Evolutionary conservation across 1,284 basidiomycete genomes (phyloP).

Genomic region (Pterula multifida): DNA sequence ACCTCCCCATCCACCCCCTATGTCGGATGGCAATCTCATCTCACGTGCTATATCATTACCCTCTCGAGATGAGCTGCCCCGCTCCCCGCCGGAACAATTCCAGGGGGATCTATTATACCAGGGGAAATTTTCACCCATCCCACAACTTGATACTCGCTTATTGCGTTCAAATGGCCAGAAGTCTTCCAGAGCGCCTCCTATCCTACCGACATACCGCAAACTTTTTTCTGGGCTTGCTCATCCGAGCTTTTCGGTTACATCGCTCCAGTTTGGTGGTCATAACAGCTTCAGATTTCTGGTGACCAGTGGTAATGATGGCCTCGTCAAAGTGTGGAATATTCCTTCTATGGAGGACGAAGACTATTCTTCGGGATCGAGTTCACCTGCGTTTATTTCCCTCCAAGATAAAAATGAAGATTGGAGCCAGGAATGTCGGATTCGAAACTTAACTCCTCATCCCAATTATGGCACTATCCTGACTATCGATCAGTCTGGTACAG

Average conservation of each 20-base stretch:
- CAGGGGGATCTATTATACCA: no score
- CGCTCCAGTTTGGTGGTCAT: slow-evolving; percentile 67
- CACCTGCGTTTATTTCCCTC: not conserved
- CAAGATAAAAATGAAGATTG: not conserved
- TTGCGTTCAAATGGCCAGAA: no score
- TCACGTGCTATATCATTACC: no score
- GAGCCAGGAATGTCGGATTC: not conserved
- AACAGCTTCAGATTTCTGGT: slow-evolving; percentile 65
- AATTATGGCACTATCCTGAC: not conserved
- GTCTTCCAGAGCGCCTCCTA: not conserved
- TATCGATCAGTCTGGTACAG: not conserved
- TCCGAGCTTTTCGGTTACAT: slow-evolving; percentile 87
- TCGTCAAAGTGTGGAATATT: slow-evolving; percentile 80
- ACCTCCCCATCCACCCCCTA: slow-evolving; percentile 22
- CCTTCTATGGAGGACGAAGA: slow-evolving; percentile 41
- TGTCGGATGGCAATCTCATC: no score
- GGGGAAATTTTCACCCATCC: no score
- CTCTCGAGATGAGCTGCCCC: no score
- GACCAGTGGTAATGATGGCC: slow-evolving; percentile 85
- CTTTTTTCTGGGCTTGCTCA: slow-evolving; percentile 54
- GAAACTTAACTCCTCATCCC: not conserved
- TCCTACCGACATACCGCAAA: slow-evolving; percentile 12
- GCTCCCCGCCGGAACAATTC: no score
- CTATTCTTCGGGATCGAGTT: not conserved
- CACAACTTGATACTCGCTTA: no score